These are phyloP conservation scores for Saposhnikovia divaricata DNA, from an alignment of 129 eudicot genomes.

Conservation along the genomic window DNA sequence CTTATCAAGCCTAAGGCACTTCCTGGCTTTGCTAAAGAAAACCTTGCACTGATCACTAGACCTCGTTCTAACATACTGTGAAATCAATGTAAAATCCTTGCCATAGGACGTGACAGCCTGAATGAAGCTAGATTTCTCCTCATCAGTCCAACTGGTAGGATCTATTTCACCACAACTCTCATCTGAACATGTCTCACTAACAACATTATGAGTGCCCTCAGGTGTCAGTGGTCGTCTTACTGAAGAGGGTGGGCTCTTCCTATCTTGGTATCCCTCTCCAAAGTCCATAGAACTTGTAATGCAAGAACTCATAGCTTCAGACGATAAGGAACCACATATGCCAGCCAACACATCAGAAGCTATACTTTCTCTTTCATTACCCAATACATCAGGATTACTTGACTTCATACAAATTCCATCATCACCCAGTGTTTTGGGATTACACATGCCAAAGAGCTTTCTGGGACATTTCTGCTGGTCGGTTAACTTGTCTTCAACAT, in stretches of 20 bases:
- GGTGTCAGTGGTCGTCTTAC: conserved; percentile 34
- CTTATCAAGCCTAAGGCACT: conserved; percentile 65
- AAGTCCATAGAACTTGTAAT: conserved; percentile 68
- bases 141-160: conserved; percentile 68
- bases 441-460: conserved; percentile 20
- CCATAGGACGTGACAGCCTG: conserved; percentile 24
- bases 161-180: conserved; percentile 75
- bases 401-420: conserved; percentile 29
- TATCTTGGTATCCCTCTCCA: conserved; percentile 44
- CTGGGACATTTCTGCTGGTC: conserved; percentile 26
- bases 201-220: conserved; percentile 45
- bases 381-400: conserved; percentile 21
- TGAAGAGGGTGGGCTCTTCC: conserved; percentile 32
- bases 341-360: conserved; percentile 97
- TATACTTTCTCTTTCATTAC: conserved; percentile 56
- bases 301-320: conserved; percentile 92
- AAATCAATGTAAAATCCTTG: conserved; percentile 22
- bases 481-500: conserved; percentile 27
- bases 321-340: conserved; percentile 79
- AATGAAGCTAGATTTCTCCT: conserved; percentile 25
- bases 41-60: conserved; percentile 47
- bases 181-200: conserved; percentile 69
- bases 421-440: conserved; percentile 18
- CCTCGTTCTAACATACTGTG: conserved; percentile 17
- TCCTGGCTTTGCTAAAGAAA: conserved; percentile 76